Evolutionary conservation across 179 eudicot species (phyloP).

Genomic region (Gypsophila paniculata): DNA sequence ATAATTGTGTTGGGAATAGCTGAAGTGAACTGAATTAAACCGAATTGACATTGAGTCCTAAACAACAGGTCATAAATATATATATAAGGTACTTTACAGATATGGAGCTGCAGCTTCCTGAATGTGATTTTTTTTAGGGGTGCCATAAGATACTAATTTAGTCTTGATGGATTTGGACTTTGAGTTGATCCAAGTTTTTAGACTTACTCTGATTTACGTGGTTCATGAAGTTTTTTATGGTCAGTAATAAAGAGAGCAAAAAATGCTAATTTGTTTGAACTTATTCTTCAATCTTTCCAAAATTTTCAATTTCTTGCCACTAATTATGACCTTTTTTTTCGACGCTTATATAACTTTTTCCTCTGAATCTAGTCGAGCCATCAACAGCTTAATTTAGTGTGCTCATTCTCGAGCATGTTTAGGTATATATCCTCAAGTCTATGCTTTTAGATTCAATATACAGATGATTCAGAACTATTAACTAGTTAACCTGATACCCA

Average conservation of each 20-base stretch:
- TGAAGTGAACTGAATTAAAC: too few relatives aligned
- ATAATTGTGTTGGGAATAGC: too few relatives aligned
- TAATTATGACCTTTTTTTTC: not conserved
- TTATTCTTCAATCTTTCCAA: not conserved
- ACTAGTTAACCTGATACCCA: too few relatives aligned
- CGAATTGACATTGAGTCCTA: too few relatives aligned
- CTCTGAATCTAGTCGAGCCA: not conserved
- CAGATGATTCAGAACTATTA: too few relatives aligned
- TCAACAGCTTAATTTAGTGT: not conserved
- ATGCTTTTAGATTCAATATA: not conserved
- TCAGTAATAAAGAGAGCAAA: too few relatives aligned
- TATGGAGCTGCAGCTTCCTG: not conserved
- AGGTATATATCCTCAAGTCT: not conserved
- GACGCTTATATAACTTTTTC: not conserved
- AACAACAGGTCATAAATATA: too few relatives aligned
- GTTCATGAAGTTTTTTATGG: too few relatives aligned
- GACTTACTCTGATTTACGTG: not conserved
- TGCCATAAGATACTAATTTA: not conserved
- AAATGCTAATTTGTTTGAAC: too few relatives aligned
- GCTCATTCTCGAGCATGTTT: not conserved
- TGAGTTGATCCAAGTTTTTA: not conserved
- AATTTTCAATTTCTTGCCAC: not conserved
- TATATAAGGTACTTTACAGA: not conserved
- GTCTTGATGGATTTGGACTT: not conserved
- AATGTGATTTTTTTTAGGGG: not conserved